Evolutionary conservation across 2,329 filamentous ascomycete genomes (phyloP), one percentile per base, ranked within the genome.

Genomic region (Sphaerulina musiva): DNA sequence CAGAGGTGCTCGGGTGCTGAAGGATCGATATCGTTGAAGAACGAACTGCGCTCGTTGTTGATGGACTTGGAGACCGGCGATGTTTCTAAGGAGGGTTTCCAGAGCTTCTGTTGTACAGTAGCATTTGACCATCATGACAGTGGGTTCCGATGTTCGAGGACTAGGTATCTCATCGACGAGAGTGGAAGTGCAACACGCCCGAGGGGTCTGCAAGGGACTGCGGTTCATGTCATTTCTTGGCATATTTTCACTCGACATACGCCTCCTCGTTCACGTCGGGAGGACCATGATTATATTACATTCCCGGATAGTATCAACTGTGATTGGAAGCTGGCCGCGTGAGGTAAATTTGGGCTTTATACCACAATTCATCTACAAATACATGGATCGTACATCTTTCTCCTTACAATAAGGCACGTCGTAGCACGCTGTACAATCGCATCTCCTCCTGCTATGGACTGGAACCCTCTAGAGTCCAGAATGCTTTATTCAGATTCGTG

Each of bases 351-450:
- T 29, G 26, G 26, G 26, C 2, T 29, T 29, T 29, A 29, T 6
- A 29, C 4, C 26, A 29, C 26, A 7, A 6, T 6, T 29, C 26
- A 29, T 29, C 26, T 29, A 29, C 26, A 29, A 7, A 1, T 29
- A 29, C 26, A 29, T 29, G 26, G 26, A 29, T 7, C 26, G 6
- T 29, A 29, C 26, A 29, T 29, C 60, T 66, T 66, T 69, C 23
- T 67, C 56, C 2, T 64, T 67, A 38, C 64, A 49, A 49, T 62
- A 66, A 32, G 63, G 62, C 70, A 67, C 62, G 67, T 70, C 4
- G 70, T 72, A n/a, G 67, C 69, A 49, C 69, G 57, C 62, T 72
- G 69, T 41, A 72, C 68, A 60, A 69, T 70, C 8, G 69, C 66
- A 56, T 71, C 69, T 4, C 69, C 69, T 36, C 68, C 57, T 9